These are phyloP conservation scores for Axilococcus clingmanii DNA, from an alignment of 139 green algal genomes.

Conservation along the genomic window DNA sequence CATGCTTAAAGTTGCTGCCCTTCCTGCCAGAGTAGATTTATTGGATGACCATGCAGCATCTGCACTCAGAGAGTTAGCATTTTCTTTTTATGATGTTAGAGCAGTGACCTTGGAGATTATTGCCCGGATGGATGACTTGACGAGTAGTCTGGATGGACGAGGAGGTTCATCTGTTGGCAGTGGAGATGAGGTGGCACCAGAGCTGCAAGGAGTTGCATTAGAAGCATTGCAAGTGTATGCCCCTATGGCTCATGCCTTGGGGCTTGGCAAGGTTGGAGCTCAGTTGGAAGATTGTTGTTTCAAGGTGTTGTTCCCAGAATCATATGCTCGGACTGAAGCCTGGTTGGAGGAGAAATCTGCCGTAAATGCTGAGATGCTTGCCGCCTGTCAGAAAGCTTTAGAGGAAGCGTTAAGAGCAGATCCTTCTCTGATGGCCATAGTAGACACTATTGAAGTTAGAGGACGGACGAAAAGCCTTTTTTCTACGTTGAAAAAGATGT, in stretches of 20 bases:
- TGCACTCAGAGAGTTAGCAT: slow-evolving; percentile 70
- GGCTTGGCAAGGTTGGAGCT: slow-evolving; percentile 35
- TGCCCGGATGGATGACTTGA: slow-evolving; percentile 39
- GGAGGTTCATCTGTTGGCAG: neutral
- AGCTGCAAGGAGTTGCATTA: slow-evolving; percentile 28
- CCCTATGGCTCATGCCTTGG: slow-evolving; percentile 74
- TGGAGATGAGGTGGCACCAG: neutral
- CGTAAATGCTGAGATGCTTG: slow-evolving; percentile 40
- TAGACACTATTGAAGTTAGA: slow-evolving; percentile 31
- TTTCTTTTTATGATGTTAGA: slow-evolving; percentile 76
- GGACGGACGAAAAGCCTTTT: slow-evolving; percentile 79
- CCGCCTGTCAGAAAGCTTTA: slow-evolving; percentile 34
- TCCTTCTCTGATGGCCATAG: slow-evolving; percentile 38
- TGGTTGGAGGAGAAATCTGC: slow-evolving; percentile 54
- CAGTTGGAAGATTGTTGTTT: slow-evolving; percentile 68
- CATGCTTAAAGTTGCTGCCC: slow-evolving; percentile 44
- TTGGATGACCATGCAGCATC: slow-evolving; percentile 72
- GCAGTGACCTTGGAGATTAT: slow-evolving; percentile 77
- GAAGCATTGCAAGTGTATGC: slow-evolving; percentile 81
- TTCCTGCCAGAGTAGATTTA: slow-evolving; percentile 56
- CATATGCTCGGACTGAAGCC: slow-evolving; percentile 51
- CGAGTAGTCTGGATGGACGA: neutral
- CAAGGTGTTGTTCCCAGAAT: slow-evolving; percentile 75
- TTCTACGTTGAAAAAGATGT: slow-evolving; percentile 89
- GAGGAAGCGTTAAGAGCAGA: slow-evolving; percentile 42